Conservation (phyloP, 805 yeast species). For the Kluyveromyces aestuarii region DNA sequence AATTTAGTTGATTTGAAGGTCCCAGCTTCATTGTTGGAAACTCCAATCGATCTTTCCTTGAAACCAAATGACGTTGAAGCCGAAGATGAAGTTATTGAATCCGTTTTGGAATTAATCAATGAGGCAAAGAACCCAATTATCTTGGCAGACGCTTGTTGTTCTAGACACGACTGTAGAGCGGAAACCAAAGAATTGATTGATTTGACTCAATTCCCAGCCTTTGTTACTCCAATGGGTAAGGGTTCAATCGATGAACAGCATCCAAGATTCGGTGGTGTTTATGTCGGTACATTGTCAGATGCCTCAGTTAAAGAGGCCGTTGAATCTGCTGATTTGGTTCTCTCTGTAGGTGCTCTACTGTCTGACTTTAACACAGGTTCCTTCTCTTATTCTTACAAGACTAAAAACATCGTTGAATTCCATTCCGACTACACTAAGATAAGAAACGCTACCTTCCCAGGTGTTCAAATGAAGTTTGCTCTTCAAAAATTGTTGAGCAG, state of each 20-base stretch:
- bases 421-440: constrained; percentile 70
- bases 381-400: constrained; percentile 64
- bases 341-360: constrained; percentile 74
- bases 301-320: constrained; percentile 67
- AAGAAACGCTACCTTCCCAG: constrained; percentile 60
- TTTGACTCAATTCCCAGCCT: constrained; percentile 69
- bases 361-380: constrained; percentile 91
- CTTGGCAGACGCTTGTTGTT: constrained; percentile 81
- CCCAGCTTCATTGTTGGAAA: constrained; percentile 45
- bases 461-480: constrained; percentile 58
- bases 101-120: constrained; percentile 42
- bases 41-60: constrained; percentile 55
- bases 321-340: constrained; percentile 63
- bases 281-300: constrained; percentile 70
- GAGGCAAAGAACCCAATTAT: constrained; percentile 62
- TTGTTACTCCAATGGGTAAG: constrained; percentile 87
- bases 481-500: constrained; percentile 34
- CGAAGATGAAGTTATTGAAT: constrained; percentile 52
- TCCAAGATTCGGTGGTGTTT: constrained; percentile 74
- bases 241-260: constrained; percentile 65
- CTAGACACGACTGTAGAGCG: constrained; percentile 60
- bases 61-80: constrained; percentile 51
- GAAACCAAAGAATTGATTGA: constrained; percentile 57
- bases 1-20: constrained; percentile 63
- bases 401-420: constrained; percentile 69